These are phyloP conservation scores for Mychonastes homosphaera DNA, from an alignment of 139 green algal genomes.

Conservation along the genomic window DNA sequence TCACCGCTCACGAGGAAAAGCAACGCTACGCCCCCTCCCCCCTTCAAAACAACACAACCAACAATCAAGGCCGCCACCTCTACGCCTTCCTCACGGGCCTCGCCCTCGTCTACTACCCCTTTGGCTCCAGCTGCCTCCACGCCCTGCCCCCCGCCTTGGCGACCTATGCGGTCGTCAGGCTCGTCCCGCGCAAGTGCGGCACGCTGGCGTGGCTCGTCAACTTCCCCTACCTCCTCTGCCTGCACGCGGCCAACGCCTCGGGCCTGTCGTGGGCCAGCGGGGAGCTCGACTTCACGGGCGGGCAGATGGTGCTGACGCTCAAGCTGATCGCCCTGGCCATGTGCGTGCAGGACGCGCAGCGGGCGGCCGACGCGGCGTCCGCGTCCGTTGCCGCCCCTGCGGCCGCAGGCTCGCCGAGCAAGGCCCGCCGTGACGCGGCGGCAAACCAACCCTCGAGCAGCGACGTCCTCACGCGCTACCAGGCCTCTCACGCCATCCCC, in stretches of 20 bases:
- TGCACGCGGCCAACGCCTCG: conserved; percentile 61
- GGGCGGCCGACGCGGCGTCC: too few relatives aligned
- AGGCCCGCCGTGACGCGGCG: too few relatives aligned
- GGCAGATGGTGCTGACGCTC: conserved; percentile 74
- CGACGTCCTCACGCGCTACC: conserved; percentile 25
- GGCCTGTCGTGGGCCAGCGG: conserved; percentile 59
- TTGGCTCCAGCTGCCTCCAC: conserved; percentile 53
- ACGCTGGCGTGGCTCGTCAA: conserved; percentile 51
- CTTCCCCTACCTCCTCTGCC: conserved; percentile 69
- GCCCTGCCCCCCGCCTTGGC: conserved; percentile 29
- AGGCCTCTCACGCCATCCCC: conserved; percentile 13
- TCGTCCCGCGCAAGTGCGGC: conserved; percentile 36
- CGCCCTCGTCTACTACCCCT: conserved; percentile 65
- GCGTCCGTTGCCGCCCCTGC: too few relatives aligned
- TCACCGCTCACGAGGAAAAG: not conserved
- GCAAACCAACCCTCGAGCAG: too few relatives aligned
- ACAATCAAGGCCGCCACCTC: conserved; percentile 34
- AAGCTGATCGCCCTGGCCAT: conserved; percentile 70
- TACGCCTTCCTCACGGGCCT: conserved; percentile 52
- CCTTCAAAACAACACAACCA: not conserved
- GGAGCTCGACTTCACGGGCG: conserved; percentile 34
- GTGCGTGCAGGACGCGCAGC: conserved; percentile 34
- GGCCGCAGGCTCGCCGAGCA: too few relatives aligned
- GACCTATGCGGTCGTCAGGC: conserved; percentile 54
- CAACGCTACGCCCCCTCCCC: not conserved